These are phyloP conservation scores for Cydonia oblonga DNA, from an alignment of 331 rosid genomes.

Conservation along the genomic window DNA sequence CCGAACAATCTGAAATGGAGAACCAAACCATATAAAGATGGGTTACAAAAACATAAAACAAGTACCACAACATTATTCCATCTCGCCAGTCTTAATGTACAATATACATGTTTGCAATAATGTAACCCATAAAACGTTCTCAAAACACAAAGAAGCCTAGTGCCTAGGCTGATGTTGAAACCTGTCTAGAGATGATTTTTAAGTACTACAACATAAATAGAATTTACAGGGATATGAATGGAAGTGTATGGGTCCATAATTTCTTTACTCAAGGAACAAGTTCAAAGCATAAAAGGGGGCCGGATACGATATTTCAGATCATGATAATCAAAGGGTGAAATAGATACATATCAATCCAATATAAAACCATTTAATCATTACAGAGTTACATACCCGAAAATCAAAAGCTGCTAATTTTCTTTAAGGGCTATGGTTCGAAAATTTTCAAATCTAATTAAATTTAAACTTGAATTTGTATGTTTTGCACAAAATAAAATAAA, in stretches of 20 bases:
- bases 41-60: not conserved
- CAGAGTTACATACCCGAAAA: not conserved
- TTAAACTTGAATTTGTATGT: not conserved
- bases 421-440: not conserved
- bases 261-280: not conserved
- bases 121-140: not conserved
- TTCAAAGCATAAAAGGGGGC: not conserved
- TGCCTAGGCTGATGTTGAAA: not conserved
- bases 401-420: not conserved
- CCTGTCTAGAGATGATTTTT: not conserved
- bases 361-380: not conserved
- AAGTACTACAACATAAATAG: not conserved
- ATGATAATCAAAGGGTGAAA: not conserved
- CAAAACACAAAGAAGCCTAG: not conserved
- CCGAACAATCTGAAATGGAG: not conserved
- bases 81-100: not conserved
- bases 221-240: not conserved
- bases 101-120: not conserved
- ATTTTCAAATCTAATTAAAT: not conserved
- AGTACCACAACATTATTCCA: not conserved
- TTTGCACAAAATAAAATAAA: not conserved
- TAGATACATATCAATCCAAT: not conserved
- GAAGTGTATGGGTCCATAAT: not conserved
- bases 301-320: not conserved
- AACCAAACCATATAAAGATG: not conserved